Base-by-base conservation (phyloP, 2,329 filamentous ascomycete species). In the Ophioceras dolichostomum region DNA sequence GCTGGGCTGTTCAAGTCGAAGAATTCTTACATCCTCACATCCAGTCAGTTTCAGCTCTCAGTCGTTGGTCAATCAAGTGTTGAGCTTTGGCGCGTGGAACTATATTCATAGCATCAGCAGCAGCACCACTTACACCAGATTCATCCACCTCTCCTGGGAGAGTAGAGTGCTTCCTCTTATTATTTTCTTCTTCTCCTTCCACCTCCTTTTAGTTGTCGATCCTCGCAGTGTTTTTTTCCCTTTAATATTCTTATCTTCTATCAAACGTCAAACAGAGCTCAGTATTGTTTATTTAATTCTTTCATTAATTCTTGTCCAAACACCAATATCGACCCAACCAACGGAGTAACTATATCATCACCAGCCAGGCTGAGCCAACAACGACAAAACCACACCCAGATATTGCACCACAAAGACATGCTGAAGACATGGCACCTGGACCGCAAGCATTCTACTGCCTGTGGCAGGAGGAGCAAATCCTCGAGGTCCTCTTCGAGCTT, bases 371-470 rank as follows among this genome's bases (percentile, higher is more conserved):
- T n/a, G n/a, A n/a, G n/a, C n/a, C n/a, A n/a, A n/a, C n/a, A n/a
- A n/a, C n/a, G n/a, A n/a, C n/a, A n/a, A n/a, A 26, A 26, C 7
- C 22, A 26, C 22, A 26, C 22, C 22, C 22, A 26, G 22, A 26
- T 12, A 27, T 3, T 38, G 34, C 19, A 14, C 27, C 41, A 39
- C 38, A 37, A 19, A 41, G 64, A 62, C 53, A 73, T 71, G 68
- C 61, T 50, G 62, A 50, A 57, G 59, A 47, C 56, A 75, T 73
- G 70, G 65, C 67, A 49, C 57, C 62, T 48, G 57, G 56, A 50
- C 59, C 64, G 49, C 61, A 65, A 53, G 48, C 58, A 49, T 70
- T 76, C 56, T 64, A 73, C 61, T 58, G 64, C 60, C 61, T 76
- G 52, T 68, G 73, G 62, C 65, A 70, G 54, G 60, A 64, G 45